phyloP scores from a whole-genome alignment of 768 basidiomycete species.

The Kwoniella newhampshirensis region DNA sequence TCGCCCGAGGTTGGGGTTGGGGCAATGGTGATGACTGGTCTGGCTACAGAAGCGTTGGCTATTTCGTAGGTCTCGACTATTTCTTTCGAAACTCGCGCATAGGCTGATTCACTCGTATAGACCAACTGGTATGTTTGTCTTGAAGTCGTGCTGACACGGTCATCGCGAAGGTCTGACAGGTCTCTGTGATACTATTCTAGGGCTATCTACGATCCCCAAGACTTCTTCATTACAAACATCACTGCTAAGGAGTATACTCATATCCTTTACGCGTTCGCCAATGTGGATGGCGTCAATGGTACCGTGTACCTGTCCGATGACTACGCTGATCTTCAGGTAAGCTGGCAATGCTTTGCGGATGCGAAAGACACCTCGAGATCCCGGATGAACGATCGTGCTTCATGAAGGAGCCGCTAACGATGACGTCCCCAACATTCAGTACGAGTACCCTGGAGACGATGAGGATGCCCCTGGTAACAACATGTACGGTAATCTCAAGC shows the following conservation, averaged over 20 bases:
- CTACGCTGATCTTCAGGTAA: conserved; percentile 81
- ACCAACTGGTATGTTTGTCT: conserved; percentile 16
- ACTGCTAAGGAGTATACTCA: conserved; percentile 86
- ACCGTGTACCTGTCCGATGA: conserved; percentile 82
- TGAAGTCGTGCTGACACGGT: too few relatives aligned
- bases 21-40: conserved; percentile 1
- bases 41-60: conserved; percentile 17
- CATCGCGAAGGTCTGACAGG: not conserved
- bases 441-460: conserved; percentile 80
- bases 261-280: conserved; percentile 89
- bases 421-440: too few relatives aligned
- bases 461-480: conserved; percentile 90
- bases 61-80: conserved; percentile 9
- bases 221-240: conserved; percentile 56
- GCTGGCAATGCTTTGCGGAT: not conserved
- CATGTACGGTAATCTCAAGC: conserved; percentile 93
- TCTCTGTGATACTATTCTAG: not conserved
- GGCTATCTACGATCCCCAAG: conserved; percentile 7
- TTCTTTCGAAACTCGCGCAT: too few relatives aligned
- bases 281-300: conserved; percentile 75
- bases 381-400: not conserved
- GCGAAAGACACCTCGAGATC: not conserved
- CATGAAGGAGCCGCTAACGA: not conserved
- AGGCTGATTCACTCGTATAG: not conserved
- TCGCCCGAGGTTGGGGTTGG: too few relatives aligned